Percentiles rank a stretch among this genome's conserved stretches.
phyloP scores from a whole-genome alignment of 768 basidiomycete species.

The Naematelia encephala region DNA sequence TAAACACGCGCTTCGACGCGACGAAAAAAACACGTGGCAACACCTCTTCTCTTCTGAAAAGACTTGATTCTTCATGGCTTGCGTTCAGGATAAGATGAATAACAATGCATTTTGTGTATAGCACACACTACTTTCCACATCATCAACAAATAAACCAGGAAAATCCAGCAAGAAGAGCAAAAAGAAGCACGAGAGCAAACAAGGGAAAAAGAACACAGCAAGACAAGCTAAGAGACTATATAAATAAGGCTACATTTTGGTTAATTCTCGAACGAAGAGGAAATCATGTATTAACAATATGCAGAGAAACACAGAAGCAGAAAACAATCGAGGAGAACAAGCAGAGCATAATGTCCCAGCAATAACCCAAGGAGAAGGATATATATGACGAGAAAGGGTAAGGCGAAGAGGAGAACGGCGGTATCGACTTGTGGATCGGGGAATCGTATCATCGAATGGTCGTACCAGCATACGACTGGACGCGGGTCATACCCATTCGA shows the following conservation, averaged over 20 bases:
- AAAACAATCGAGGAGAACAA: background rate
- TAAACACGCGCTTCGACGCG: no score
- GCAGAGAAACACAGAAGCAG: background rate
- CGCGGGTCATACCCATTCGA: conserved; percentile 27
- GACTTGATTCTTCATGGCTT: no score
- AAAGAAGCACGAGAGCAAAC: background rate
- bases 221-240: background rate
- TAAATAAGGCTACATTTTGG: background rate
- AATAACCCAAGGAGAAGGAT: background rate
- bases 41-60: no score
- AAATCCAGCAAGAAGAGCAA: background rate
- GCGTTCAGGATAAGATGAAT: no score
- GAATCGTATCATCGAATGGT: background rate
- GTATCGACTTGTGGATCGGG: no score
- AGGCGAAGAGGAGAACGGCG: no score
- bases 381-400: background rate
- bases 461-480: conserved; percentile 36
- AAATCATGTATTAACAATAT: background rate
- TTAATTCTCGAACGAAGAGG: background rate
- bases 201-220: background rate
- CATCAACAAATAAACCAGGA: background rate
- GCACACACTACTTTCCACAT: background rate
- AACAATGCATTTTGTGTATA: background rate
- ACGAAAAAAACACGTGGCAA: no score
- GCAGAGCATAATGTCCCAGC: background rate